Conservation (phyloP, 1,139 yeast species). For the Sugiyamaella grinbergsii region DNA sequence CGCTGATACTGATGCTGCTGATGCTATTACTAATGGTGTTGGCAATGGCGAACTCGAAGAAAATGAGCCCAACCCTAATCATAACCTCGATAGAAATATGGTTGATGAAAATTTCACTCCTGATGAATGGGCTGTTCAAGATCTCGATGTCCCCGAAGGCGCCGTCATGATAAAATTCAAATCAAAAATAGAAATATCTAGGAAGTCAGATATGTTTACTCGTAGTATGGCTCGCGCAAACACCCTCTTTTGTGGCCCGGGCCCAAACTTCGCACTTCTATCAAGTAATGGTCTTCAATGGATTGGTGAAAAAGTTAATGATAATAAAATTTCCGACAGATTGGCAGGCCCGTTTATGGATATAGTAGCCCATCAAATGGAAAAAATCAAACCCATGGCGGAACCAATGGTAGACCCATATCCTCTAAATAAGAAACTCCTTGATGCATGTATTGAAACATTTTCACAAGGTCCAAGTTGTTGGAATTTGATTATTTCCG, state of each 20-base stretch:
- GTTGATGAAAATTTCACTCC: slow-evolving; percentile 9
- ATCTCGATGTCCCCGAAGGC: slow-evolving; percentile 28
- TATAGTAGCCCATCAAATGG: slow-evolving; percentile 38
- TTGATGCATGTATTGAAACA: slow-evolving; percentile 18
- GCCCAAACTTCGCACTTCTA: slow-evolving; percentile 45
- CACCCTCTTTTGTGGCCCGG: slow-evolving; percentile 28
- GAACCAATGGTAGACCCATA: slow-evolving; percentile 22
- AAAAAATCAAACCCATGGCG: slow-evolving; percentile 38
- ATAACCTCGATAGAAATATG: background rate
- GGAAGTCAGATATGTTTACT: slow-evolving; percentile 26
- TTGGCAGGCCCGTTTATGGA: slow-evolving; percentile 33
- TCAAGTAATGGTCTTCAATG: slow-evolving; percentile 47
- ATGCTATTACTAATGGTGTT: background rate
- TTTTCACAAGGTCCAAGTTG: slow-evolving; percentile 21
- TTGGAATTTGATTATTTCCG: slow-evolving; percentile 27
- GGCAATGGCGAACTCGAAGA: background rate
- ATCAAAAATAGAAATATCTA: slow-evolving; percentile 11
- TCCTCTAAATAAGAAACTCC: slow-evolving; percentile 20
- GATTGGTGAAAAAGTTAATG: slow-evolving; percentile 44
- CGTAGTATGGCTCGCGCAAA: slow-evolving; percentile 28
- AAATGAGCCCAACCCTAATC: background rate
- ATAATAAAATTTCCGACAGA: slow-evolving; percentile 33
- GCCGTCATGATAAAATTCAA: slow-evolving; percentile 23
- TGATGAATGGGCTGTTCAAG: slow-evolving; percentile 22
- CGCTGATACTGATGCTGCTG: slow-evolving; percentile 2